Evolutionary conservation across 1,284 basidiomycete genomes (phyloP), one percentile per base, ranked within the genome.

Genomic region (Ustilago sp.): DNA sequence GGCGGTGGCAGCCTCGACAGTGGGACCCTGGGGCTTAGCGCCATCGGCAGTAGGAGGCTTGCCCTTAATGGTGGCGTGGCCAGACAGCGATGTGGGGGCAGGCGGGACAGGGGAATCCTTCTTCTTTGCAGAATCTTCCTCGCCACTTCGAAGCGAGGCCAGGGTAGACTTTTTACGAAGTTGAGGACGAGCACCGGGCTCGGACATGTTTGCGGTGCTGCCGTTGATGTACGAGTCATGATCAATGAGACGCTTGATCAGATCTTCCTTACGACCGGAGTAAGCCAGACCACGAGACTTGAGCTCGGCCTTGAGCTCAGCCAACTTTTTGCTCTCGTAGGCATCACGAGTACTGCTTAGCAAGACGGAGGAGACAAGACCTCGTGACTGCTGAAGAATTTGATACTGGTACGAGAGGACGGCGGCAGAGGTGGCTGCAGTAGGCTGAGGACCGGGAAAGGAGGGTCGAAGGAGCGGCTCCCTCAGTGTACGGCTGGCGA

Each of bases 331-430:
- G 61, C 53, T 68, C 45, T 83, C 79, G 74, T 83, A 83, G 39
- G 68, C 72, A 56, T 83, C 80, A 17, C 69, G 64, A 36, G 78
- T 79, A 58, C 77, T 76, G 71, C 74, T 80, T 28, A 83, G 74
- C 23, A 83, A 75, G 45, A 83, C 80, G 8, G 74, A 80, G 17
- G 82, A 83, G 47, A 80, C 76, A 55, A 83, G 77, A 53, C 74
- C 74, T 61, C 74, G 53, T 19, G 74, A 71, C 48, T 76, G 68
- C 63, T 76, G 74, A 28, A 76, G 65, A 34, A 76, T 64, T 35
- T 76, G 74, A 39, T 76, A 76, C 47, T 76, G 74, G 63, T 76
- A 67, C 11, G 74, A 66, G 23, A 76, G 74, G 31, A 76, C 74
- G 9, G 74, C 74, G 9, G 74, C 64, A 28, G 74, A 76, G 43